Evolutionary conservation across 345 rosid genomes (phyloP).

Genomic region (Cardamine resedifolia): DNA sequence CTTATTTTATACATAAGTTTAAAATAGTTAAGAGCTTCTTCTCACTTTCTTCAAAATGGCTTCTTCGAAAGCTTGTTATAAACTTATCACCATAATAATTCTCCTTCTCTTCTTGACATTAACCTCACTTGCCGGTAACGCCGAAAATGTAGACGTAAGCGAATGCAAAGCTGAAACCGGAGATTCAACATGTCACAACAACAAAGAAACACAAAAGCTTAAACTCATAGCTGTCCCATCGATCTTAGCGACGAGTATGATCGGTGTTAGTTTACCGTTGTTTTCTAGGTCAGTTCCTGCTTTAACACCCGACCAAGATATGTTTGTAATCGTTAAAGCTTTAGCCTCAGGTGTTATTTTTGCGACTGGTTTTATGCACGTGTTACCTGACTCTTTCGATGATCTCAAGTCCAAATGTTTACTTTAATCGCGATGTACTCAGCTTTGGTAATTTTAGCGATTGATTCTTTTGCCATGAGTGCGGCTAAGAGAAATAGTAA

Average conservation of each 20-base stretch:
- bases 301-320: slow-evolving; percentile 24
- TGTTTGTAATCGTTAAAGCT: slow-evolving; percentile 24
- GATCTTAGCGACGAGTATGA: slow-evolving; percentile 33
- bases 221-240: slow-evolving; percentile 35
- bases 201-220: slow-evolving; percentile 27
- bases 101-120: slow-evolving; percentile 4
- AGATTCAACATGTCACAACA: slow-evolving; percentile 30
- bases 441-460: slow-evolving; percentile 35
- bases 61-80: neutral
- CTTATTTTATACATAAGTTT: neutral
- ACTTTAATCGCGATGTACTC: slow-evolving; percentile 43
- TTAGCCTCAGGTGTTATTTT: slow-evolving; percentile 45
- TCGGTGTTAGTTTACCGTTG: slow-evolving; percentile 41
- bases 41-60: neutral
- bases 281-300: slow-evolving; percentile 20
- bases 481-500: neutral
- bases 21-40: neutral
- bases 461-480: slow-evolving; percentile 38
- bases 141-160: neutral
- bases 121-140: neutral
- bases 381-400: slow-evolving; percentile 37
- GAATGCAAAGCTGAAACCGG: slow-evolving; percentile 8
- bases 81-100: neutral
- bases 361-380: slow-evolving; percentile 49
- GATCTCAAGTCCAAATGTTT: slow-evolving; percentile 34